Evolutionary conservation across 306 rosid species (phyloP).

Genomic region (Rubus idaeus): DNA sequence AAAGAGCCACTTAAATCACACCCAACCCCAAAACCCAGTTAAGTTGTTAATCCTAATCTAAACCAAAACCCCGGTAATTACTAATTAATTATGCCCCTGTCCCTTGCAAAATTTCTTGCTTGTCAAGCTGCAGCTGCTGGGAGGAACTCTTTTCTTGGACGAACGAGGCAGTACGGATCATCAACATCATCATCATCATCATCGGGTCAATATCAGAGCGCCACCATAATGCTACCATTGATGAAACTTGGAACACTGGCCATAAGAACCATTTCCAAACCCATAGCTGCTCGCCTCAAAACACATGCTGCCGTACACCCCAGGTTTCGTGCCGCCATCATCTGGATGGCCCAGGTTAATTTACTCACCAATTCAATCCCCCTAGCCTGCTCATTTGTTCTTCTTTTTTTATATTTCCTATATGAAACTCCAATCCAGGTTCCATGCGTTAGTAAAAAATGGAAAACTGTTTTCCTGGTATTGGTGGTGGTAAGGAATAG

Average conservation of each 20-base stretch:
- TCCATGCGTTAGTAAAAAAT: background rate
- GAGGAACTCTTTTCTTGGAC: background rate
- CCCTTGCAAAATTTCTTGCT: background rate
- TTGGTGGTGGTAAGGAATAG: background rate
- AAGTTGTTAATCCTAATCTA: background rate
- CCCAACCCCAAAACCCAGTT: background rate
- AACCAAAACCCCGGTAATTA: background rate
- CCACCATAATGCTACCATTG: conserved; percentile 19
- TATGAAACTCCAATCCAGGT: background rate
- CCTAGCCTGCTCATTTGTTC: background rate
- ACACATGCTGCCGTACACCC: conserved; percentile 13
- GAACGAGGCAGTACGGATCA: background rate
- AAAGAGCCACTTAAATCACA: background rate
- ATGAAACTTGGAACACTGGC: conserved; percentile 19
- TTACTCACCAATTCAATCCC: background rate
- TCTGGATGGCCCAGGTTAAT: conserved; percentile 17
- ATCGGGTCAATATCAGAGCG: background rate
- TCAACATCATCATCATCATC: background rate
- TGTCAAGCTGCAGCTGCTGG: background rate
- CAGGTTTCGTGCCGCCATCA: background rate
- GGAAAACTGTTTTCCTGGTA: background rate
- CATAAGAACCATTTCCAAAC: conserved; percentile 13
- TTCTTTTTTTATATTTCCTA: background rate
- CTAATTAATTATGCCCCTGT: background rate
- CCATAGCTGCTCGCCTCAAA: conserved; percentile 18